phyloP scores from a whole-genome alignment of 2,329 filamentous ascomycete genomes.

The Alternaria metachromatica region DNA sequence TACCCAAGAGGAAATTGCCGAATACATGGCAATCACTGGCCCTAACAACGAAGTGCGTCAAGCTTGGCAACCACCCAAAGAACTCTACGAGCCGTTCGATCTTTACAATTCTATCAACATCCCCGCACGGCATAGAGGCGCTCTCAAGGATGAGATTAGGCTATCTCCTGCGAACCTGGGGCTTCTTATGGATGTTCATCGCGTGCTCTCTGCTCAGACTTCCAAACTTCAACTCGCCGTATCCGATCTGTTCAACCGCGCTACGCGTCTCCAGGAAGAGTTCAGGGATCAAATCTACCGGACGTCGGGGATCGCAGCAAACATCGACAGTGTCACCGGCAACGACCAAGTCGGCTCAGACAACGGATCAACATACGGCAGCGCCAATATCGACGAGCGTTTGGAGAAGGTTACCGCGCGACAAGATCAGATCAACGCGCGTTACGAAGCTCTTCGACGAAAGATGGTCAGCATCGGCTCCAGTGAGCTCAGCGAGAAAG shows the following conservation, averaged over 20 bases:
- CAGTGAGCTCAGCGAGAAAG: conserved; percentile 67
- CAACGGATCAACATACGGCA: conserved; percentile 57
- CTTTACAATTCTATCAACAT: conserved; percentile 65
- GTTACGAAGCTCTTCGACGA: conserved; percentile 66
- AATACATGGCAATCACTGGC: conserved; percentile 26
- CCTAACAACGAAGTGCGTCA: conserved; percentile 64
- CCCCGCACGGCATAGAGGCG: conserved; percentile 65
- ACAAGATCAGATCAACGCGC: conserved; percentile 63
- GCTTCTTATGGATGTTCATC: conserved; percentile 75
- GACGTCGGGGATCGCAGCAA: conserved; percentile 68
- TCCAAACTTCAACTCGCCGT: conserved; percentile 71
- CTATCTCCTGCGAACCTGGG: conserved; percentile 74
- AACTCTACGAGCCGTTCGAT: conserved; percentile 64
- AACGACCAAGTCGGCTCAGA: conserved; percentile 56
- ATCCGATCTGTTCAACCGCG: conserved; percentile 75
- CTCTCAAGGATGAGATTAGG: conserved; percentile 71
- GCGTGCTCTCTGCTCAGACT: conserved; percentile 73
- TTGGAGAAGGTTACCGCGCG: conserved; percentile 62
- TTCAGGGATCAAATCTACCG: conserved; percentile 71
- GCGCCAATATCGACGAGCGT: conserved; percentile 65
- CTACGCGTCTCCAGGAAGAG: conserved; percentile 71
- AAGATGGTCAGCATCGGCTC: conserved; percentile 57
- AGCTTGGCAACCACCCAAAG: conserved; percentile 68
- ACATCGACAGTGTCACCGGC: conserved; percentile 71
- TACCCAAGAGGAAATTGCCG: conserved; percentile 35